Conservation (phyloP, 352 stramenopile species). For the Pythium volutum region DNA sequence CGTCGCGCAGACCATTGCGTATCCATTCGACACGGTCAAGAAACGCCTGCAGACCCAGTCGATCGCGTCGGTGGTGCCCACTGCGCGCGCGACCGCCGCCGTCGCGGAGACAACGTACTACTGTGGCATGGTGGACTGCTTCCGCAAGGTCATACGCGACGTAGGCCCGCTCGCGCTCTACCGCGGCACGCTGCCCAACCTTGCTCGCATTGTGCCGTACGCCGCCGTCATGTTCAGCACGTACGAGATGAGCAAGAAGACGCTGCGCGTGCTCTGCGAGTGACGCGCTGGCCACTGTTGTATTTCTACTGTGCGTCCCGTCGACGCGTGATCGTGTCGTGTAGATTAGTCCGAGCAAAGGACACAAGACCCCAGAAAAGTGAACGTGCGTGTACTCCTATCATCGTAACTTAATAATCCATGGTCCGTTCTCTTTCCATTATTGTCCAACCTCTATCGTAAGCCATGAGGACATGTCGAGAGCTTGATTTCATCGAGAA, state of each 20-base stretch:
- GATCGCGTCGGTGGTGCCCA: slow-evolving; percentile 11
- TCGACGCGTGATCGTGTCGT: neutral
- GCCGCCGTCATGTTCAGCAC: slow-evolving; percentile 83
- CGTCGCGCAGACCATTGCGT: slow-evolving; percentile 77
- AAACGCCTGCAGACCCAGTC: slow-evolving; percentile 72
- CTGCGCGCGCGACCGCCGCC: neutral
- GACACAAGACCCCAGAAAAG: neutral
- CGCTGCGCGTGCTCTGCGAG: slow-evolving; percentile 38
- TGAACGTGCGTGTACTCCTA: neutral
- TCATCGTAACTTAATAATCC: neutral
- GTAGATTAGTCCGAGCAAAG: neutral
- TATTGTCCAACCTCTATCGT: neutral
- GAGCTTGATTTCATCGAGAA: too few species aligned
- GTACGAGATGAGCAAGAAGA: slow-evolving; percentile 78
- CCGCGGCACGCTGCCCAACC: slow-evolving; percentile 72
- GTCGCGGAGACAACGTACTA: slow-evolving; percentile 35
- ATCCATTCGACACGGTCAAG: slow-evolving; percentile 85
- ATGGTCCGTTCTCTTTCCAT: neutral
- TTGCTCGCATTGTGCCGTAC: slow-evolving; percentile 77
- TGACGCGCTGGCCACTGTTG: neutral
- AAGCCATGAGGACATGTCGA: too few species aligned
- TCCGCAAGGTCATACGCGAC: slow-evolving; percentile 62
- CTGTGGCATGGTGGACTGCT: slow-evolving; percentile 74
- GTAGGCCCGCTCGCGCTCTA: slow-evolving; percentile 71
- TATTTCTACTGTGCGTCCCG: neutral